phyloP scores from a whole-genome alignment of 164 flowering plant genomes.

The Nelumbo lutea region DNA sequence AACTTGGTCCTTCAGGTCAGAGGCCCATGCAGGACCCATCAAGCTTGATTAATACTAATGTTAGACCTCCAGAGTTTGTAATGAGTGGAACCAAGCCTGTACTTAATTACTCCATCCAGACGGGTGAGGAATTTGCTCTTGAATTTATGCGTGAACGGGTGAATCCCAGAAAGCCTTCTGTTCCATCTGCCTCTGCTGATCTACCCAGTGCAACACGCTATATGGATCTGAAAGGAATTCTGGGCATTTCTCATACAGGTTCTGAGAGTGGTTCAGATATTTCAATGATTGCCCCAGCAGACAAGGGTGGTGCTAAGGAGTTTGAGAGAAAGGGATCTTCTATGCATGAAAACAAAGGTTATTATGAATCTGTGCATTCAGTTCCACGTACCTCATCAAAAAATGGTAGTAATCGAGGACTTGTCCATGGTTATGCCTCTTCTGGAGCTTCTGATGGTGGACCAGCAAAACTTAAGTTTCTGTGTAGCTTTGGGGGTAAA shows the following conservation, averaged over 20 bases:
- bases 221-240: slow-evolving; percentile 49
- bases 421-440: slow-evolving; percentile 39
- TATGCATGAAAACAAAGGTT: slow-evolving; percentile 28
- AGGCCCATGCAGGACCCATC: slow-evolving; percentile 43
- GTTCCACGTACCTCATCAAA: slow-evolving; percentile 34
- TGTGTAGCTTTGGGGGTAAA: slow-evolving; percentile 93
- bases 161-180: slow-evolving; percentile 37
- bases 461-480: slow-evolving; percentile 53
- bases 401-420: slow-evolving; percentile 35
- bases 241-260: slow-evolving; percentile 51
- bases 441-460: slow-evolving; percentile 49
- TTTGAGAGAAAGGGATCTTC: slow-evolving; percentile 37
- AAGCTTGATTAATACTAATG: slow-evolving; percentile 28
- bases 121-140: slow-evolving; percentile 92
- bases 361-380: slow-evolving; percentile 35
- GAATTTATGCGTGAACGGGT: slow-evolving; percentile 84
- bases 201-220: slow-evolving; percentile 36
- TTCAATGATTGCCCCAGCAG: slow-evolving; percentile 32
- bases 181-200: slow-evolving; percentile 37
- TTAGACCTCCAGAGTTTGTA: slow-evolving; percentile 46
- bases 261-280: slow-evolving; percentile 68
- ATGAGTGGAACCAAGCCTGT: slow-evolving; percentile 50
- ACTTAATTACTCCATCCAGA: slow-evolving; percentile 74
- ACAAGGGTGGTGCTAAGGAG: slow-evolving; percentile 35
- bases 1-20: slow-evolving; percentile 33